These are phyloP conservation scores for Camellia sinensis DNA, from an alignment of 148 eudicot species.

Conservation along the genomic window DNA sequence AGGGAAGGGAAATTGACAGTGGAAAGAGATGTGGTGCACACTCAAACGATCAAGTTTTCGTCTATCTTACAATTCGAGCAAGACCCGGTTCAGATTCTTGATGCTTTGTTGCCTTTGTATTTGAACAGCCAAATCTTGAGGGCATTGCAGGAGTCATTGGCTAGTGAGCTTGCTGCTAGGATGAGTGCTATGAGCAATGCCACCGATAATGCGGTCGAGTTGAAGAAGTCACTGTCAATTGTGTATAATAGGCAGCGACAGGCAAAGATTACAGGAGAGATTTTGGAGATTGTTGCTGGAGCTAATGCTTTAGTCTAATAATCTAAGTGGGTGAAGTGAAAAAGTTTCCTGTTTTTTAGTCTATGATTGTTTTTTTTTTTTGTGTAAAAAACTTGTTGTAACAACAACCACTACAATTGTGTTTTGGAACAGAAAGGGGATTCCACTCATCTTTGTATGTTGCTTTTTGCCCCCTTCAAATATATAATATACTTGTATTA, in stretches of 20 bases:
- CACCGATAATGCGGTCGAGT: slow-evolving; percentile 48
- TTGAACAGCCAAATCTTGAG: slow-evolving; percentile 55
- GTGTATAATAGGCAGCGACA: slow-evolving; percentile 46
- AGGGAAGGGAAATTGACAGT: slow-evolving; percentile 42
- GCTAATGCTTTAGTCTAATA: slow-evolving; percentile 36
- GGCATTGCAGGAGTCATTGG: slow-evolving; percentile 58
- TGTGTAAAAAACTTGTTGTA: too few relatives aligned
- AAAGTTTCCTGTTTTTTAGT: not conserved
- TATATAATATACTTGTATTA: too few relatives aligned
- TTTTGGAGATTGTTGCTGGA: slow-evolving; percentile 58
- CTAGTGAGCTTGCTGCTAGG: slow-evolving; percentile 60
- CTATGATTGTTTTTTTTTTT: not conserved
- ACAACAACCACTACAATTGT: too few relatives aligned
- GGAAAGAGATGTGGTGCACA: slow-evolving; percentile 19
- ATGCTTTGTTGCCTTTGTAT: slow-evolving; percentile 57
- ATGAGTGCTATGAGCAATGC: slow-evolving; percentile 65
- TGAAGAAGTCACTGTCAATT: slow-evolving; percentile 31
- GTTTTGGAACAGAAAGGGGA: too few relatives aligned
- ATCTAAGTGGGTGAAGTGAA: too few relatives aligned
- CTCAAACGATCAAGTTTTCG: slow-evolving; percentile 20
- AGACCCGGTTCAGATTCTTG: slow-evolving; percentile 52
- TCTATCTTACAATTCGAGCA: slow-evolving; percentile 49
- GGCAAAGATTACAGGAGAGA: slow-evolving; percentile 46
- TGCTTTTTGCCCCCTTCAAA: too few relatives aligned
- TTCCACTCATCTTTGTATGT: too few relatives aligned